Percentiles rank a stretch among this genome's conserved stretches.
These are phyloP conservation scores for Microdochium nivale DNA, from an alignment of 2,329 filamentous ascomycete species.

Conservation along the genomic window DNA sequence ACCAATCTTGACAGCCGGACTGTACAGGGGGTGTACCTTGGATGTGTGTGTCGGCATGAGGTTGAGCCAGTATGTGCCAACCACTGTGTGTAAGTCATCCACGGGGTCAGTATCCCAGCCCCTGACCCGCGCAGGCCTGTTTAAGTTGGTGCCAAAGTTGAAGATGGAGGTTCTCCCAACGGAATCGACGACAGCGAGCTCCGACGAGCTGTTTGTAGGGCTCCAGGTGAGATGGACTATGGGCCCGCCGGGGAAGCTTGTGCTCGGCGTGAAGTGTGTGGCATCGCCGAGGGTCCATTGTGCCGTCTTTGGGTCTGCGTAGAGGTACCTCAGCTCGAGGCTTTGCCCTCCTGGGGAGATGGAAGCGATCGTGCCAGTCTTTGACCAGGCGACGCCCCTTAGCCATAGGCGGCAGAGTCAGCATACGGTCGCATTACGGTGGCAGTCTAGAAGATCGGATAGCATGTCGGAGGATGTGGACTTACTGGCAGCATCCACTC, in stretches of 20 bases:
- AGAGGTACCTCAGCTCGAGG: slow-evolving; percentile 65
- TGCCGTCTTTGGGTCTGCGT: slow-evolving; percentile 59
- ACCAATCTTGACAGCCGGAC: slow-evolving; percentile 55
- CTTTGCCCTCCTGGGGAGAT: slow-evolving; percentile 64
- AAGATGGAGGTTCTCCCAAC: slow-evolving; percentile 71
- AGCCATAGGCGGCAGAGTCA: slow-evolving; percentile 6
- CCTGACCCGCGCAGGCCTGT: slow-evolving; percentile 56
- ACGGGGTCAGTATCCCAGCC: slow-evolving; percentile 58
- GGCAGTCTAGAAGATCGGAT: not conserved
- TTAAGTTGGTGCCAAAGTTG: slow-evolving; percentile 62
- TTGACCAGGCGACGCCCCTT: slow-evolving; percentile 83
- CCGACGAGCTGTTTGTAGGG: slow-evolving; percentile 47
- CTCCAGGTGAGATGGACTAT: slow-evolving; percentile 82
- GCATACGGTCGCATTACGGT: slow-evolving; percentile 2
- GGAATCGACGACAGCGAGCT: slow-evolving; percentile 76
- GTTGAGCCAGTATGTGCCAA: slow-evolving; percentile 82
- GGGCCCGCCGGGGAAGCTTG: slow-evolving; percentile 53
- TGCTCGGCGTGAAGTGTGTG: slow-evolving; percentile 53
- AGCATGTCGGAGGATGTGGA: slow-evolving; percentile 11
- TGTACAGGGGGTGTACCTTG: slow-evolving; percentile 37
- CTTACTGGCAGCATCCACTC: slow-evolving; percentile 76
- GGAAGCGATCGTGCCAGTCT: slow-evolving; percentile 74
- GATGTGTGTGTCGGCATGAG: slow-evolving; percentile 36
- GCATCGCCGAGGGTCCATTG: slow-evolving; percentile 70
- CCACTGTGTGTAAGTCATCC: slow-evolving; percentile 68